Percentiles rank a stretch among this genome's conserved stretches.
Conservation (phyloP, 192 early-diverging fungal species). For the Podila horticola region DNA sequence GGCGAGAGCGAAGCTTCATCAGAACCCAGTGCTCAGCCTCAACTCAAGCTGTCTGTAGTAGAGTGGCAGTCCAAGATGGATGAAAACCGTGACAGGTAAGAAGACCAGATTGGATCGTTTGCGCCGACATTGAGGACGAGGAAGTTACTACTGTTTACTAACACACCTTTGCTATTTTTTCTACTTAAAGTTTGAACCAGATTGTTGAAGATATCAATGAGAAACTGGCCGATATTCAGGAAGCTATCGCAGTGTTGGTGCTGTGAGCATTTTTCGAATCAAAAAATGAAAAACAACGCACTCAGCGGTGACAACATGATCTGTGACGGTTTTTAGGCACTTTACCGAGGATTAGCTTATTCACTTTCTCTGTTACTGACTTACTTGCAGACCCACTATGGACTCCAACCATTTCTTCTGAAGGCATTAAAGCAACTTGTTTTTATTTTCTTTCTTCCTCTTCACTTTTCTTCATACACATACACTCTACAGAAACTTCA, state of each 20-base stretch:
- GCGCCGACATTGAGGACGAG: background rate
- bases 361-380: background rate
- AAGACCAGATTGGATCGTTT: background rate
- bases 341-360: too few species aligned
- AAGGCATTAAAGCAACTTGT: background rate
- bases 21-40: background rate
- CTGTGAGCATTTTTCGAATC: slow-evolving; percentile 7
- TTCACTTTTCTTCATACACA: background rate
- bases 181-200: slow-evolving; percentile 23
- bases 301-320: background rate
- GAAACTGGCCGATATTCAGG: slow-evolving; percentile 45
- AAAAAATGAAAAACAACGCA: background rate
- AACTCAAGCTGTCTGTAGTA: slow-evolving; percentile 14
- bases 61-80: slow-evolving; percentile 38
- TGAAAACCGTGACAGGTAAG: slow-evolving; percentile 37
- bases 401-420: background rate
- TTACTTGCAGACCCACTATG: background rate
- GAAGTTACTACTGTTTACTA: background rate
- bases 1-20: background rate
- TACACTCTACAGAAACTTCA: background rate
- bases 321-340: too few species aligned
- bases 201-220: slow-evolving; percentile 42
- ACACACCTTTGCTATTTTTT: background rate
- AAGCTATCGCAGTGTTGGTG: slow-evolving; percentile 39
- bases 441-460: slow-evolving; percentile 6